Base-by-base conservation (phyloP, 331 rosid species). In the Phaseolus coccineus region DNA sequence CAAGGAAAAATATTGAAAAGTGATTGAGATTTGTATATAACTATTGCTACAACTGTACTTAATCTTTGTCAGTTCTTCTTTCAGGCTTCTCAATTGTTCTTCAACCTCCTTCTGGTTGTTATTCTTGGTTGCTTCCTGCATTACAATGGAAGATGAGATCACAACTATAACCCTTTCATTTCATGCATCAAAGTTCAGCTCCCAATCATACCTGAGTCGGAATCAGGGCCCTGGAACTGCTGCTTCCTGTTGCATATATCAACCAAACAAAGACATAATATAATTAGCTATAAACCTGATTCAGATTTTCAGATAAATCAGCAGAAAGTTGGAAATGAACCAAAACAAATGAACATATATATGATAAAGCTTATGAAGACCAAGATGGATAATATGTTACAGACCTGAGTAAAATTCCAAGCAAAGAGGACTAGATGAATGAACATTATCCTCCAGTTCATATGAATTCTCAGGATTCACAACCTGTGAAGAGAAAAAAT, bases 341-440 rank as follows among this genome's bases (percentile, higher is more conserved):
- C 56, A 58, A 57, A 27, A 15, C 28, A 46, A 2, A 28, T 9
- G 19, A 52, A 47, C 13, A 39, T 35, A 5, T 46, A 28, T 2
- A 57, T 53, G 12, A 15, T 78, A 46, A 19, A 28, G 48, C 6
- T 39, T 12, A 64, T 10, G 8, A 30, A 61, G 16, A 71, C 15
- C 12, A 63, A 16, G 44, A 57, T 62, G 44, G 64, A 76, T 73
- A 30, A n/a, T 63, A 19, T 19, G 46, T 22, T 13, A 13, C 71
- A 76, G 58, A 81, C 85, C 85, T 76, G 85, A 59, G 51, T 39
- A 59, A 81, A 69, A 76, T 59, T 81, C 85, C 77, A 81, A 59
- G 61, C 69, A 8, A 50, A 69, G 69, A 50, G 73, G 68, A 47
- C 19, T 76, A 69, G 59, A 48, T 35, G 85, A 75, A 76, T 69